phyloP scores from a whole-genome alignment of 305 asterid species.

The Fraxinus nigra region DNA sequence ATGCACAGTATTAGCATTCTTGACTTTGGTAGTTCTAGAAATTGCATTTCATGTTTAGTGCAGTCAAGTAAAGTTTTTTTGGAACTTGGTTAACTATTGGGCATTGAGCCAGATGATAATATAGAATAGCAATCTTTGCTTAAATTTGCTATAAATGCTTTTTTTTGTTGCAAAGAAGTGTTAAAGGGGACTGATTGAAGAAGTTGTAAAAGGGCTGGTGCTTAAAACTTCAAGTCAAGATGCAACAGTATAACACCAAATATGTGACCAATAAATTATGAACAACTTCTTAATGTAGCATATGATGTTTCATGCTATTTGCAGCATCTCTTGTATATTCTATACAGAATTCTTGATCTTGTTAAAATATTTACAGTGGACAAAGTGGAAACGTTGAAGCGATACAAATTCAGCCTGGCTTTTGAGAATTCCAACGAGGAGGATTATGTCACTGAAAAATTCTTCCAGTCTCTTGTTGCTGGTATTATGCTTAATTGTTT shows the following conservation, averaged over 20 bases:
- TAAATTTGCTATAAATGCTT: background rate
- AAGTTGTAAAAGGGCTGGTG: background rate
- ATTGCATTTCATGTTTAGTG: background rate
- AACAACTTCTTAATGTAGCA: background rate
- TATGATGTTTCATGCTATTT: background rate
- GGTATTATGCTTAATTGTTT: constrained; percentile 45
- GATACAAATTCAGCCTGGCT: constrained; percentile 90
- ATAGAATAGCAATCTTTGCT: background rate
- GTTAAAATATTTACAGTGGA: constrained; percentile 61
- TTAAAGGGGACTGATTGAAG: background rate
- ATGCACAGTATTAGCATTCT: background rate
- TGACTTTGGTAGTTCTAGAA: background rate
- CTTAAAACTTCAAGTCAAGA: background rate
- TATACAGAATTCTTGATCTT: background rate
- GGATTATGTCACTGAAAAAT: constrained; percentile 96
- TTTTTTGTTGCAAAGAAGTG: background rate
- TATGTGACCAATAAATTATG: background rate
- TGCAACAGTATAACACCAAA: background rate
- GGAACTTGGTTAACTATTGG: background rate
- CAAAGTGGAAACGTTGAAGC: constrained; percentile 74
- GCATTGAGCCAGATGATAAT: background rate
- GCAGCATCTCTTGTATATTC: background rate
- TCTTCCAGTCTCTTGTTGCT: constrained; percentile 95
- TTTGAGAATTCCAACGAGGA: constrained; percentile 97
- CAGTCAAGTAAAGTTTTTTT: background rate